phyloP scores from a whole-genome alignment of 345 rosid species.

The Cardiospermum halicacabum region DNA sequence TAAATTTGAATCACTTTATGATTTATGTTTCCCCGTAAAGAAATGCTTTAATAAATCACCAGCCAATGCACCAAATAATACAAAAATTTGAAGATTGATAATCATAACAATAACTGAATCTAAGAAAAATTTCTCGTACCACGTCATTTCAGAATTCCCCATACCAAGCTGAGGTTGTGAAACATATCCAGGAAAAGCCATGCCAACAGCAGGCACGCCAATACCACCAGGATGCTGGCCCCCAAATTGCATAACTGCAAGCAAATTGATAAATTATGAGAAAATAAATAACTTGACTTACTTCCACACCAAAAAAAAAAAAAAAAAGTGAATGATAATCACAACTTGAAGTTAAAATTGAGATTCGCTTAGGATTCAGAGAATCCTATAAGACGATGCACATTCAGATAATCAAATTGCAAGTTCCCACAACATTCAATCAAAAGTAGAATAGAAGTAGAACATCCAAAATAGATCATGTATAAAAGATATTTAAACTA shows the following conservation, averaged over 20 bases:
- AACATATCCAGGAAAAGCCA: conserved; percentile 96
- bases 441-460: not conserved
- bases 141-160: conserved; percentile 93
- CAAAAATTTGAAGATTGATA: not conserved
- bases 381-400: not conserved
- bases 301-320: not conserved
- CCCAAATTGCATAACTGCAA: conserved; percentile 83
- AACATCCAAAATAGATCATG: not conserved
- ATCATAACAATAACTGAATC: not conserved
- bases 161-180: conserved; percentile 74
- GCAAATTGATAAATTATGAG: conserved; percentile 16
- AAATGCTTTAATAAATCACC: not conserved
- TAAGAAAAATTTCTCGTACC: conserved; percentile 38
- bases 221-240: conserved; percentile 86
- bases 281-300: too few relatives aligned
- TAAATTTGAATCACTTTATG: not conserved
- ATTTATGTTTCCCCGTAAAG: not conserved
- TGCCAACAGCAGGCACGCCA: conserved; percentile 88
- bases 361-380: not conserved
- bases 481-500: not conserved
- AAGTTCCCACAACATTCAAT: not conserved
- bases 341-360: not conserved
- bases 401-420: not conserved
- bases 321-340: not conserved
- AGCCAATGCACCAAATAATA: not conserved